Base-by-base conservation (phyloP, 495 filamentous ascomycete species). In the Lasiosphaeris hirsuta region DNA sequence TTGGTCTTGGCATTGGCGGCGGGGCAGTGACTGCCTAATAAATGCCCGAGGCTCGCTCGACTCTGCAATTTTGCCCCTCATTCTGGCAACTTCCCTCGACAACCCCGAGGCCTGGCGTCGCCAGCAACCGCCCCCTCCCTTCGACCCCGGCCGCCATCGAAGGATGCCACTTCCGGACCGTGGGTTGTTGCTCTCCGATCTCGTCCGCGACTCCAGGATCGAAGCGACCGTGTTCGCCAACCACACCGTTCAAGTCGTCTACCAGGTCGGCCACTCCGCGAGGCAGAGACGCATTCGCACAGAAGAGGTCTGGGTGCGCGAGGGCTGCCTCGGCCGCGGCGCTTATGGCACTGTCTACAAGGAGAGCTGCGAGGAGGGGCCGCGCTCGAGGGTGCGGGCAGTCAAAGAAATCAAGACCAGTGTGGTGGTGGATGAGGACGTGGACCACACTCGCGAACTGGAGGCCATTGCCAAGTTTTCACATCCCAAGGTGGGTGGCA, bases 381-480 rank as follows among this genome's bases (percentile, higher is more conserved):
- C 45, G n/a, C 43, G 17, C 36, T n/a, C 36, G 8, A 49, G 36
- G 51, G 15, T 55, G 14, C 52, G 57, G 9, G 57, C 57, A 13
- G 57, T 60, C 37, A 60, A 60, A 37, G 51, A 60, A 38, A 55
- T 60, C 57, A 60, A 55, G n/a, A 60, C 54, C 17, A 19, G 10
- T 35, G 38, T 55, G 11, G 37, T 49, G 0, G 18, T 37, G 1
- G 57, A 44, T 10, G 42, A 60, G 17, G 43, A 54, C 23, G 40
- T 60, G 14, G 57, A 60, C 15, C 52, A 60, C 15, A 55, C 18
- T 0, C 35, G 57, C 14, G 57, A 60, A 36, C 44, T 60, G 34
- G 57, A 60, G 44, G 51, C 57, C 14, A 60, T 60, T 43, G 51
- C 52, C 51, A 60, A 60, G 30, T 60, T 60, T 44, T 60, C 57